A percentile compares a stretch with the other conserved stretches of the same genome.
These are phyloP conservation scores for Pittosporum tobira DNA, from an alignment of 129 eudicot genomes.

Conservation along the genomic window DNA sequence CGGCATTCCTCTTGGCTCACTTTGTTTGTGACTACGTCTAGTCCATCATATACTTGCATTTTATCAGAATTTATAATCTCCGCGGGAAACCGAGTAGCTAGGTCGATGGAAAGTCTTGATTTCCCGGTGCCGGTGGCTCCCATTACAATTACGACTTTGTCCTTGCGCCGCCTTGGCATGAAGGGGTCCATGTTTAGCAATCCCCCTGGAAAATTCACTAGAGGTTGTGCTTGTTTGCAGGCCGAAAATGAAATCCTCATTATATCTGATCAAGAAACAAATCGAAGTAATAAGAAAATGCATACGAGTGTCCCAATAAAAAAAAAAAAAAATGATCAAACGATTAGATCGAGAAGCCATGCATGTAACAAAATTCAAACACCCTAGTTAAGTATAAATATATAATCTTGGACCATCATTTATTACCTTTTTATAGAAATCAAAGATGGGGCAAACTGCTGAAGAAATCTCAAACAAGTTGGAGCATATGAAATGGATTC, in stretches of 20 bases:
- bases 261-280: neutral
- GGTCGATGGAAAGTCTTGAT: conserved; percentile 52
- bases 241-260: conserved; percentile 36
- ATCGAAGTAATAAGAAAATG: neutral
- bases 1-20: conserved; percentile 48
- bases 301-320: neutral
- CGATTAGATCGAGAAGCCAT: conserved; percentile 7
- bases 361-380: neutral
- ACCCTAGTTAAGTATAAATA: neutral
- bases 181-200: conserved; percentile 27
- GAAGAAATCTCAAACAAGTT: neutral
- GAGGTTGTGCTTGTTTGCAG: conserved; percentile 45
- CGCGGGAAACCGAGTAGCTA: conserved; percentile 44
- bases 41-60: conserved; percentile 62
- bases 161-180: conserved; percentile 30
- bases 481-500: neutral
- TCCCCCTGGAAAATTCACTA: conserved; percentile 41
- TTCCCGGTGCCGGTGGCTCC: conserved; percentile 76
- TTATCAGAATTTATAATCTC: conserved; percentile 54
- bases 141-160: conserved; percentile 46
- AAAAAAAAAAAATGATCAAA: neutral
- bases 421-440: neutral
- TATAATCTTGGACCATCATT: neutral
- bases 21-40: conserved; percentile 54
- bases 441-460: conserved; percentile 16